These are phyloP conservation scores for Epichloe sylvatica DNA, from an alignment of 2,329 filamentous ascomycete genomes.

Conservation along the genomic window DNA sequence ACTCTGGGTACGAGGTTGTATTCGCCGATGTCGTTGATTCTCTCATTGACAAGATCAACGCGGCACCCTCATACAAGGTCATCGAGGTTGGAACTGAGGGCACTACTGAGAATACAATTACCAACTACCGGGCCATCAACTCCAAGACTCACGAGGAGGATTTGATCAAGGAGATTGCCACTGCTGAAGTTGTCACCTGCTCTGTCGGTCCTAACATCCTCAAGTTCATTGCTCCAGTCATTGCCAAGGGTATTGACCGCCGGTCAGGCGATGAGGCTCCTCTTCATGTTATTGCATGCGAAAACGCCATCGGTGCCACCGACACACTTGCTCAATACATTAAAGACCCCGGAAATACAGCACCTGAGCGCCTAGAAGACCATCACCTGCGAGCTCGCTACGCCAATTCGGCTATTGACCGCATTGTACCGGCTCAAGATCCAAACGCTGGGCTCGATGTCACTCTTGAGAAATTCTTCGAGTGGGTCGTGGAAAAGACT, in stretches of 20 bases:
- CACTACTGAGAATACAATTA: slow-evolving; percentile 68
- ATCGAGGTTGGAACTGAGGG: slow-evolving; percentile 83
- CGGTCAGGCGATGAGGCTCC: slow-evolving; percentile 52
- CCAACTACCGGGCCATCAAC: slow-evolving; percentile 96
- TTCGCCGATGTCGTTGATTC: slow-evolving; percentile 87
- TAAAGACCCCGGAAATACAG: slow-evolving; percentile 58
- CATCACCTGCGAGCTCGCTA: slow-evolving; percentile 69
- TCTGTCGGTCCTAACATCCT: slow-evolving; percentile 94
- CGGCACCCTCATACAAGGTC: slow-evolving; percentile 67
- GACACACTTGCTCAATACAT: slow-evolving; percentile 75
- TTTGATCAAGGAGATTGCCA: slow-evolving; percentile 71
- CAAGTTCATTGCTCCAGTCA: slow-evolving; percentile 88
- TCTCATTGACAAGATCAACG: slow-evolving; percentile 68
- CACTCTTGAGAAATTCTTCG: slow-evolving; percentile 95
- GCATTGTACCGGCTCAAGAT: slow-evolving; percentile 88
- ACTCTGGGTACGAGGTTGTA: slow-evolving; percentile 89
- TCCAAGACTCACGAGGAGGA: slow-evolving; percentile 72
- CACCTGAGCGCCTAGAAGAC: slow-evolving; percentile 49
- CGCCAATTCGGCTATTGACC: slow-evolving; percentile 96
- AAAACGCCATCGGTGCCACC: slow-evolving; percentile 93
- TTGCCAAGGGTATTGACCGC: slow-evolving; percentile 81
- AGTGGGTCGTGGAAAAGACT: slow-evolving; percentile 88
- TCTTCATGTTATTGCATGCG: slow-evolving; percentile 87
- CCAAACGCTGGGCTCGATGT: slow-evolving; percentile 71
- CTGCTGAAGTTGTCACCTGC: slow-evolving; percentile 85